A percentile compares a stretch with the other conserved stretches of the same genome.
phyloP scores from a whole-genome alignment of 139 green algal species.

The Deuterostichococcus epilithicus region DNA sequence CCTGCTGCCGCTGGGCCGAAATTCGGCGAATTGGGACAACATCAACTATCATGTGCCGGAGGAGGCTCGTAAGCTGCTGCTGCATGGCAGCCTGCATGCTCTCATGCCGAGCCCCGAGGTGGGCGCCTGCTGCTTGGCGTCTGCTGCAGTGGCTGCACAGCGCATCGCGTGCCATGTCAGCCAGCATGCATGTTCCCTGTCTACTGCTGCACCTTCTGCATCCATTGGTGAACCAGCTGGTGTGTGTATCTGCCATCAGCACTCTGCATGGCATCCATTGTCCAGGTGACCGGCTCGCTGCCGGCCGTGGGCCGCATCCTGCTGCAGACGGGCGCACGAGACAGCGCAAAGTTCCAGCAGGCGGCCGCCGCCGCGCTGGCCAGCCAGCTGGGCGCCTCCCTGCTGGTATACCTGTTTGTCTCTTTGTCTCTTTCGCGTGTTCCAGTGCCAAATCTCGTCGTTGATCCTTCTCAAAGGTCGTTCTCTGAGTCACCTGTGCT shows the following conservation, averaged over 20 bases:
- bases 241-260: too few species aligned
- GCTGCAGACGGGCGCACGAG: slow-evolving; percentile 25
- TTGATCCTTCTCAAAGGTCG: too few species aligned
- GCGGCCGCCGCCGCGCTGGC: slow-evolving; percentile 34
- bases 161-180: too few species aligned
- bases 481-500: too few species aligned
- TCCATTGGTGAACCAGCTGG: too few species aligned
- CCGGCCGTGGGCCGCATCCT: slow-evolving; percentile 31
- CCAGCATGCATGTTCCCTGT: too few species aligned
- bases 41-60: slow-evolving; percentile 12
- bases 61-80: slow-evolving; percentile 17
- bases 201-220: too few species aligned
- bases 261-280: slow-evolving; percentile 11
- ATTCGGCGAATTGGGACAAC: slow-evolving; percentile 1
- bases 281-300: slow-evolving; percentile 5
- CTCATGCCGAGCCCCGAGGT: slow-evolving; percentile 1
- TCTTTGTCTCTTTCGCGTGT: background rate
- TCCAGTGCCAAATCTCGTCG: background rate
- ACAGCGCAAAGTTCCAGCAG: slow-evolving; percentile 24
- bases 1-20: background rate
- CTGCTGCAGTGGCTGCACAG: too few species aligned
- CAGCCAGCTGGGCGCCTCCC: slow-evolving; percentile 6
- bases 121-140: background rate
- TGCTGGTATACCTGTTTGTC: slow-evolving; percentile 2
- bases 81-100: slow-evolving; percentile 21